Base-by-base conservation (phyloP, 495 filamentous ascomycete genomes). In the Penicillium subrubescens region DNA sequence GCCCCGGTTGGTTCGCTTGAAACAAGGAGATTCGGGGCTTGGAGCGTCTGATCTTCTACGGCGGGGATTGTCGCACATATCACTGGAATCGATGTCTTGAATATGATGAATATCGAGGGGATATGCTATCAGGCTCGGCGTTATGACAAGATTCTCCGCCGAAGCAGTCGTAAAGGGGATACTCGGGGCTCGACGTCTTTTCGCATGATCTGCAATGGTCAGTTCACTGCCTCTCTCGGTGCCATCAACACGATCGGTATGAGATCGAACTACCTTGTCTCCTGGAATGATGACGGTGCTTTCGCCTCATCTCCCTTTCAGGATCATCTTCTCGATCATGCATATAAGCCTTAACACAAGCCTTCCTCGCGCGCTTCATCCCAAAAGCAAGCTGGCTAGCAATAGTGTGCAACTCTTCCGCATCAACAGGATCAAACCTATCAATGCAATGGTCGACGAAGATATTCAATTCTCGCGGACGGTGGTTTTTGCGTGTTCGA, bases 361-460 rank as follows among this genome's bases (percentile, higher is more conserved):
- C 56, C 56, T 73, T 77, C 19, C 75, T 59, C 31, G 69, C 64
- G 21, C n/a, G 44, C 19, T 79, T 74, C 44, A 79, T 41, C 1
- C 57, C 64, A 25, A 43, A 60, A 0, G 71, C 70, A n/a, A 69
- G 39, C 19, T 69, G 44, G 34, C 61, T 61, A 23, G 66, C 67
- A 4, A 19, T 57, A 8, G 29, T 34, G 52, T 61, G 64, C 0
- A 70, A 14, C 17, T 66, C 57, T 8, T 62, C 59, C 2, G 62
- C 61, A 8, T 62, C 44, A 19, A 59, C 61, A 3, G 51, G 52
- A 5, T 57, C 27, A n/a, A 66, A 67, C 1, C 56, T 53, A 21
- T 66, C 46, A 43, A 74, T 73, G 29, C 62, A 70, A 11, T 44
- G 59, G 8, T 79, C 71, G n/a, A 79, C 53, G 23, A 80, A 74